Evolutionary conservation across 805 yeast species (phyloP), one percentile per base, ranked within the genome.

Genomic region (Saturnispora gosingensis): DNA sequence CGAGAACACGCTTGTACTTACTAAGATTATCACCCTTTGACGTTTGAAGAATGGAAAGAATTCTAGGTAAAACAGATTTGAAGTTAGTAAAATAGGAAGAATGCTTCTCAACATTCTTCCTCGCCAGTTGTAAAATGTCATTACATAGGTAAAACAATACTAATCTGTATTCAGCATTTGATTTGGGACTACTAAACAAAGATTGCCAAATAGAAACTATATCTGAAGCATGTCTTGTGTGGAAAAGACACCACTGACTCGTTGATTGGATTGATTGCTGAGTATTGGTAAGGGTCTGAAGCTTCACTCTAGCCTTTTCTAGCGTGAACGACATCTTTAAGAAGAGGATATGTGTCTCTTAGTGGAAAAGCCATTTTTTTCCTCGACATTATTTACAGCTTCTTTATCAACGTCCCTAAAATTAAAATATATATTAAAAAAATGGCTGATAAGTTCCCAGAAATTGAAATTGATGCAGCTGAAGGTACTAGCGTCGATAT

Each of bases 391-490:
- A 24, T 5, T n/a, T 27, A 13, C 27, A n/a, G 34, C 34, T 30
- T 40, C 43, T 39, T 47, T 32, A 42, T 48, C 38, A 48, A 28
- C 40, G 16, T 24, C 13, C 18, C 8, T 38, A 13, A 20, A 30
- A 22, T 22, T 16, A 18, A 2, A n/a, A 18, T 27, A 30, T 16
- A 7, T 11, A n/a, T 20, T 2, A 35, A 50, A 58, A 58, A 16
- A 45, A 83, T 83, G 88, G 80, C 87, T 51, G 91, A 85, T 56
- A 83, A 83, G 68, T 85, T 80, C 66, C 93, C 95, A 46, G 88
- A 79, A 55, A 72, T 84, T 57, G 75, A 78, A 44, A 69, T 68
- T 36, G 62, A 58, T 34, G 67, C 64, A 45, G 66, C 62, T 30
- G 64, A 56, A 25, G 70, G 64, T 27, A 66, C 62, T 24, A 27